Conservation (phyloP, 805 yeast genomes). For the Hanseniaspora guilliermondii region DNA sequence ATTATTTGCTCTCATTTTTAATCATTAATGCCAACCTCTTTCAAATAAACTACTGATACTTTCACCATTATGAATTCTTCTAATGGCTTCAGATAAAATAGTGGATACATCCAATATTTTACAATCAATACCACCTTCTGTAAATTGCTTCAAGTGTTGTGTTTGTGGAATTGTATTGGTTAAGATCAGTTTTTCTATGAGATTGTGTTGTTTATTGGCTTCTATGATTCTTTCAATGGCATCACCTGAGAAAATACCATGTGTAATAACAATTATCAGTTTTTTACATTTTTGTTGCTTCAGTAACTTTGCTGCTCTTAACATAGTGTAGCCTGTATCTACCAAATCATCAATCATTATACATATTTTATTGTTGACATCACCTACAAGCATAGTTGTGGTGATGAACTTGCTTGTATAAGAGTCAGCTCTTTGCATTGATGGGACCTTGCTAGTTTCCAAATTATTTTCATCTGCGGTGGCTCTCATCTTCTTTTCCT, state of each 20-base stretch:
- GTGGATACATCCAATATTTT: slow-evolving; percentile 80
- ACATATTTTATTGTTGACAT: slow-evolving; percentile 74
- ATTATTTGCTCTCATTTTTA: background rate
- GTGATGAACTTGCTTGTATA: slow-evolving; percentile 34
- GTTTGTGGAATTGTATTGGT: slow-evolving; percentile 87
- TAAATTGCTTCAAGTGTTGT: slow-evolving; percentile 6
- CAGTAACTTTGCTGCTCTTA: slow-evolving; percentile 80
- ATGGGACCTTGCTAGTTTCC: slow-evolving; percentile 16
- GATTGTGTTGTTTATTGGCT: slow-evolving; percentile 32
- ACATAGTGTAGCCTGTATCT: slow-evolving; percentile 84
- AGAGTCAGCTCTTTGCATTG: slow-evolving; percentile 15
- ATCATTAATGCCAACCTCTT: slow-evolving; percentile 38
- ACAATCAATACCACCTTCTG: slow-evolving; percentile 39
- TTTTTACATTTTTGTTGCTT: slow-evolving; percentile 86
- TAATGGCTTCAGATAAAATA: slow-evolving; percentile 84
- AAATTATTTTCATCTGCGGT: slow-evolving; percentile 22
- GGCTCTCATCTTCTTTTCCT: slow-evolving; percentile 55
- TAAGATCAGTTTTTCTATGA: slow-evolving; percentile 72
- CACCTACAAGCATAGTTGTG: slow-evolving; percentile 93
- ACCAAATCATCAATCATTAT: slow-evolving; percentile 87
- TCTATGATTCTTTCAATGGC: slow-evolving; percentile 53
- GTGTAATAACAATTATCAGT: slow-evolving; percentile 81
- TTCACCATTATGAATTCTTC: slow-evolving; percentile 96
- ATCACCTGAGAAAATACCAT: slow-evolving; percentile 86
- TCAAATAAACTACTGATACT: slow-evolving; percentile 87